Evolutionary conservation across 768 basidiomycete species (phyloP).

Genomic region (Dacryopinax primogenitus): DNA sequence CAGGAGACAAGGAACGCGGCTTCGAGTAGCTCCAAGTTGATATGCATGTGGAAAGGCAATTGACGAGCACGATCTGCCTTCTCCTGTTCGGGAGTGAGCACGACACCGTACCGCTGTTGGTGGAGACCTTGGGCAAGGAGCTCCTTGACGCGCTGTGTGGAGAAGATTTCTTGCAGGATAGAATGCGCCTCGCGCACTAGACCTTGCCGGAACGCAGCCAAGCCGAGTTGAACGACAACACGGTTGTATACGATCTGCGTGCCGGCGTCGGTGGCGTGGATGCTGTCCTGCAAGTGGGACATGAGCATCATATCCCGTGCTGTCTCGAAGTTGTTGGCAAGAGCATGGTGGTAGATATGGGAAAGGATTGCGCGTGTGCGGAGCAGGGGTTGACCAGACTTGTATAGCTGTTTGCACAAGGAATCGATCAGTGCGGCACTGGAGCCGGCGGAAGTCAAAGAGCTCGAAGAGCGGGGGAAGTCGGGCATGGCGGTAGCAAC

Average conservation of each 20-base stretch:
- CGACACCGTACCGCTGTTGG: constrained; percentile 70
- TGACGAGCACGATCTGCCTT: constrained; percentile 91
- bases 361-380: constrained; percentile 94
- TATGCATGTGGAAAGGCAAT: constrained; percentile 98
- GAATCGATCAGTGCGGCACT: constrained; percentile 73
- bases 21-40: constrained; percentile 94
- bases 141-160: constrained; percentile 93
- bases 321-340: constrained; percentile 92
- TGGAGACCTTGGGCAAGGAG: constrained; percentile 93
- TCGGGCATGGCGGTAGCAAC: constrained; percentile 35
- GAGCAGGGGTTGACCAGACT: constrained; percentile 75
- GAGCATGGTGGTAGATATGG: constrained; percentile 93
- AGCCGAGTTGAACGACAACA: constrained; percentile 89
- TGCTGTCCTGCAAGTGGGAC: constrained; percentile 96
- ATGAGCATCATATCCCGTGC: constrained; percentile 97
- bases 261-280: constrained; percentile 88
- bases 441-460: constrained; percentile 40
- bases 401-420: constrained; percentile 86
- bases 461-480: constrained; percentile 46
- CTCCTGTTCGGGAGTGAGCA: constrained; percentile 86
- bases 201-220: constrained; percentile 92
- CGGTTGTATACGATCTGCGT: constrained; percentile 98
- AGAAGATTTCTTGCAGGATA: constrained; percentile 88
- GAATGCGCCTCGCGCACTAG: constrained; percentile 87
- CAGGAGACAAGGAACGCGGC: constrained; percentile 96